Evolutionary conservation across 2,329 filamentous ascomycete species (phyloP), one percentile per base, ranked within the genome.

Genomic region (Dendrostoma leiphaemia): DNA sequence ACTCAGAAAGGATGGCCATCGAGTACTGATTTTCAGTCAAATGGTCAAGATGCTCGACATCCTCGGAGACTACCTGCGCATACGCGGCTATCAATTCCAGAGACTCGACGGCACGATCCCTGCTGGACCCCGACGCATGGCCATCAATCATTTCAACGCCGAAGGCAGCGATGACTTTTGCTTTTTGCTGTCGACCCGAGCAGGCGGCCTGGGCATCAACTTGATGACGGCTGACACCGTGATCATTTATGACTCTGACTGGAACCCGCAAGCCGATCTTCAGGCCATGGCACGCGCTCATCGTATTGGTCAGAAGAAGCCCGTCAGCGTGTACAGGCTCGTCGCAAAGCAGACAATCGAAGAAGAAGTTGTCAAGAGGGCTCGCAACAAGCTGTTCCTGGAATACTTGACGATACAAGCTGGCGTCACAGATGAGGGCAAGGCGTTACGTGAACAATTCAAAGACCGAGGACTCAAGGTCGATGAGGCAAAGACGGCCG

Each of bases 21-120:
- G 94, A 51, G 95, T 99, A 12, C 76, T 99, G 59, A 97, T 99
- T 61, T 99, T 99, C 77, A 97, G 93, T 69, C 94, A 99, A 69
- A 99, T 99, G 94, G 95, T 99, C 32, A 95, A 91, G 68, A 97
- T 99, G 89, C 82, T 99, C 21, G 92, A 99, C 65, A 94, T 99
- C 50, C 80, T 99, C 1, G 90, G 91, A 43, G 93, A 99, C 65
- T 99, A 99, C 67, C 83, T 97, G 61, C 89, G 91, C 48, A 82
- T 94, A 50, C 88, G 94, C 59, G 91, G 92, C n/a, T 95, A 97
- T 71, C 86, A 94, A 56, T 97, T 94, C 67, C 95, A 99, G 68
- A 84, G 94, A 17, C 82, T 99, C 7, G 94, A 99, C 67, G 94
- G 94, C 62, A 99, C 94, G 2, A 96, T 99, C 61, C 88, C 90